phyloP scores from a whole-genome alignment of 768 basidiomycete species.

The Auriculariales sp. region DNA sequence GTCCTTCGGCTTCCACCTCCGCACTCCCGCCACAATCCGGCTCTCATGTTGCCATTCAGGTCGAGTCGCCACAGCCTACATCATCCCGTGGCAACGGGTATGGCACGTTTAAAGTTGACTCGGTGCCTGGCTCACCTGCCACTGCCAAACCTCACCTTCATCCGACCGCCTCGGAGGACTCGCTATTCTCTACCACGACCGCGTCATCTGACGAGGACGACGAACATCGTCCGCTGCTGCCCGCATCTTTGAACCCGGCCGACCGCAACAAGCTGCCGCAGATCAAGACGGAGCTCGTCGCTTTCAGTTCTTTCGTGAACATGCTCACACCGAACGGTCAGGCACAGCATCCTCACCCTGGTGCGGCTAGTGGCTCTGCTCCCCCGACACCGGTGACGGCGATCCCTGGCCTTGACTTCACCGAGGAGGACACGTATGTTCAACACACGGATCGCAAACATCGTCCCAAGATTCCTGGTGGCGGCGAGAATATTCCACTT shows the following conservation, averaged over 20 bases:
- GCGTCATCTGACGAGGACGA: background rate
- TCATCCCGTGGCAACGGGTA: background rate
- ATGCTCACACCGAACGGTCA: background rate
- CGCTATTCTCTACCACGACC: background rate
- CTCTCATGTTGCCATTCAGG: background rate
- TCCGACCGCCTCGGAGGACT: background rate
- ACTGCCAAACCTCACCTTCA: background rate
- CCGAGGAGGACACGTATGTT: background rate
- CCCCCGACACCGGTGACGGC: background rate
- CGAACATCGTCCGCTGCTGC: background rate
- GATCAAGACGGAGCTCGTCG: background rate
- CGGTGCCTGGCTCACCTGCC: background rate
- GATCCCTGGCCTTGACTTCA: background rate
- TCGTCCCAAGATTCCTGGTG: conserved; percentile 19
- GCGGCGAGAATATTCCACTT: conserved; percentile 43
- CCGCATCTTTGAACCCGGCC: background rate
- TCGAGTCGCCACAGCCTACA: background rate
- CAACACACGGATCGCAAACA: conserved; percentile 12
- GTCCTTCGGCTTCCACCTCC: background rate
- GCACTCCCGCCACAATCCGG: background rate
- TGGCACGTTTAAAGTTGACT: background rate
- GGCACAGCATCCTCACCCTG: background rate
- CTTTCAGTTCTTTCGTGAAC: background rate
- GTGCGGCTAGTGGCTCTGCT: background rate
- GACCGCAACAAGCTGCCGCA: background rate